phyloP scores from a whole-genome alignment of 73 alveolate genomes.

The Tetrahymena malaccensis region DNA sequence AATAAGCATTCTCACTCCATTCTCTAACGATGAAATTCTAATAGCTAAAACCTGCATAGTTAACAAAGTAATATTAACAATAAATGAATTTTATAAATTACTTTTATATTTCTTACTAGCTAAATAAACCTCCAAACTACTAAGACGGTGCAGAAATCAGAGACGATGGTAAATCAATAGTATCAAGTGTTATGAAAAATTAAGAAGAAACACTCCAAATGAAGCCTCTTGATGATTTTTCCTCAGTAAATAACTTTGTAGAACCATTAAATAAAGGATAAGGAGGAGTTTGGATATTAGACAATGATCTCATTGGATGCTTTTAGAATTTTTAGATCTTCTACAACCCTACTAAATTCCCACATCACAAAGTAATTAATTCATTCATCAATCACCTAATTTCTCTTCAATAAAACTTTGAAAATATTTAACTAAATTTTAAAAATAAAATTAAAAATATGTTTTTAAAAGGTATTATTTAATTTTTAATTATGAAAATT shows the following conservation, averaged over 20 bases:
- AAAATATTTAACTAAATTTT: background rate
- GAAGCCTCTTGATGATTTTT: constrained; percentile 41
- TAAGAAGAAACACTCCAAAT: constrained; percentile 14
- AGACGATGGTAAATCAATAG: constrained; percentile 30
- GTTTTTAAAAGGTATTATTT: too few relatives aligned
- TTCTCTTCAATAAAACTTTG: too few relatives aligned
- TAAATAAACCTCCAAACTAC: constrained; percentile 51
- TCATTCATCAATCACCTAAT: background rate
- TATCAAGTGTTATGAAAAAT: constrained; percentile 3
- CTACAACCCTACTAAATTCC: constrained; percentile 56
- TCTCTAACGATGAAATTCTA: constrained; percentile 65
- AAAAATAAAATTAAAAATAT: too few relatives aligned
- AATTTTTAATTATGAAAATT: too few relatives aligned
- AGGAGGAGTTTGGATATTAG: constrained; percentile 79
- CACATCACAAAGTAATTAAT: constrained; percentile 14
- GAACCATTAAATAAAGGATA: constrained; percentile 70
- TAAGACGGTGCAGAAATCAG: constrained; percentile 30
- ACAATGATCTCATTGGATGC: constrained; percentile 58
- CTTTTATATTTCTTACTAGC: background rate
- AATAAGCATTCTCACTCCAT: constrained; percentile 47
- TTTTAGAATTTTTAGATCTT: constrained; percentile 56
- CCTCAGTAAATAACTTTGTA: constrained; percentile 7
- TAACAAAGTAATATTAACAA: constrained; percentile 9
- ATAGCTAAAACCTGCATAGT: constrained; percentile 58
- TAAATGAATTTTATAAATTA: background rate